Conservation (phyloP, 805 yeast species). For the Saccharomycopsis amapae region DNA sequence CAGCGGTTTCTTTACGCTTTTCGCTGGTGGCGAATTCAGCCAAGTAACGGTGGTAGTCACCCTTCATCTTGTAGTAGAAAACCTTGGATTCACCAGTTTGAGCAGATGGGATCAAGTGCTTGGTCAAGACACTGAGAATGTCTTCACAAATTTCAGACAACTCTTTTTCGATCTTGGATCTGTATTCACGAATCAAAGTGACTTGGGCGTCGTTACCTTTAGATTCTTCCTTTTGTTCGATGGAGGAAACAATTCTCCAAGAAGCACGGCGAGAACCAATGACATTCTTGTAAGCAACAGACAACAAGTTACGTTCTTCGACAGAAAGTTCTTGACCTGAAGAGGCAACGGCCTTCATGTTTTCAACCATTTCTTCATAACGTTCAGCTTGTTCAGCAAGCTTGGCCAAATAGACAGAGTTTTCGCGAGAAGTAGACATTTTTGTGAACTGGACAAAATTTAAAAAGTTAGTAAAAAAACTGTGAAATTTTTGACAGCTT, state of each 20-base stretch:
- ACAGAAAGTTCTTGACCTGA: conserved; percentile 93
- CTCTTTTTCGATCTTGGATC: conserved; percentile 89
- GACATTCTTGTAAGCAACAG: conserved; percentile 97
- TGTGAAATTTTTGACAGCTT: background rate
- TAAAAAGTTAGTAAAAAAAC: background rate
- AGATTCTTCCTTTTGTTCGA: conserved; percentile 96
- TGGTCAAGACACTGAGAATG: conserved; percentile 77
- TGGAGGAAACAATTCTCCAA: conserved; percentile 97
- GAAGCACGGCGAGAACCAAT: conserved; percentile 99
- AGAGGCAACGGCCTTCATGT: conserved; percentile 96
- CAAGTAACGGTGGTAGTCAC: conserved; percentile 98
- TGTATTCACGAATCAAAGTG: conserved; percentile 82
- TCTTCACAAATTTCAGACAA: conserved; percentile 91
- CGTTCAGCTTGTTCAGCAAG: conserved; percentile 99
- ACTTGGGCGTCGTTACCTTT: conserved; percentile 93
- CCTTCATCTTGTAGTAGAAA: conserved; percentile 98
- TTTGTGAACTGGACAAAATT: conserved; percentile 15
- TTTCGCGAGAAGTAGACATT: conserved; percentile 90
- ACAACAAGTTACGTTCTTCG: conserved; percentile 94
- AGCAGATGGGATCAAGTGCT: conserved; percentile 89
- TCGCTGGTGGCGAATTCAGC: conserved; percentile 94
- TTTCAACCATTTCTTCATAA: conserved; percentile 98
- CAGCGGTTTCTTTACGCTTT: conserved; percentile 88
- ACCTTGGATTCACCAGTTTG: conserved; percentile 97
- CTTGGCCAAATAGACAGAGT: conserved; percentile 95